These are phyloP conservation scores for Stereum hirsutum DNA, from an alignment of 1,284 basidiomycete genomes.

Conservation along the genomic window DNA sequence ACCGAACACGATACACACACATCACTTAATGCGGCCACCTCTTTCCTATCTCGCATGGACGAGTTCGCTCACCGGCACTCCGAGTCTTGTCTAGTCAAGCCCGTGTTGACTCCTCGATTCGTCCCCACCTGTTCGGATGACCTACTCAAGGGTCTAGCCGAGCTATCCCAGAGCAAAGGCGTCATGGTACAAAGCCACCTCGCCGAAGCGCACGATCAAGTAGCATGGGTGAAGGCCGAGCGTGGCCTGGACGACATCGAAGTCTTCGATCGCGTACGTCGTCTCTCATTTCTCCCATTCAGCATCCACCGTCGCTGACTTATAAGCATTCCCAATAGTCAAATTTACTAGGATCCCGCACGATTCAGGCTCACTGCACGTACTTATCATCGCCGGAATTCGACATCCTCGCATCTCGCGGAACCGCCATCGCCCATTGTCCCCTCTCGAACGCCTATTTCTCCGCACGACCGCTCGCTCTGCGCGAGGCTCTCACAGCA, in stretches of 20 bases:
- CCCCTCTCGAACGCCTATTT: slow-evolving; percentile 84
- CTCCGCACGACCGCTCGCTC: slow-evolving; percentile 61
- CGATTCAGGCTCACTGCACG: slow-evolving; percentile 82
- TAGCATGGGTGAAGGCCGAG: slow-evolving; percentile 56
- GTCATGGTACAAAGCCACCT: slow-evolving; percentile 68
- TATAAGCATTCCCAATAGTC: slow-evolving; percentile 28
- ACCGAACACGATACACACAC: slow-evolving; percentile 45
- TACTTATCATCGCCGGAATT: slow-evolving; percentile 50
- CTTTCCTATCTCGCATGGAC: slow-evolving; percentile 48
- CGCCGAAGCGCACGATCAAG: slow-evolving; percentile 66
- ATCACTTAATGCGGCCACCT: slow-evolving; percentile 40
- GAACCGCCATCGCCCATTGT: slow-evolving; percentile 72
- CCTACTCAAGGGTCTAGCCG: slow-evolving; percentile 49
- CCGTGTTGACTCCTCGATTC: slow-evolving; percentile 78
- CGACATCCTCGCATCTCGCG: slow-evolving; percentile 35
- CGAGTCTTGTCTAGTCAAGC: slow-evolving; percentile 68
- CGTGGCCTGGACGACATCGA: slow-evolving; percentile 62
- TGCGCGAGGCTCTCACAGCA: slow-evolving; percentile 62
- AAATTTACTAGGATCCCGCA: slow-evolving; percentile 49
- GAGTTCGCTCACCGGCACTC: slow-evolving; percentile 33
- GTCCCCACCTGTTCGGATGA: slow-evolving; percentile 72
- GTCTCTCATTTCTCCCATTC: neutral
- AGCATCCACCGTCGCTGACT: neutral
- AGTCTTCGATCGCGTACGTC: slow-evolving; percentile 56
- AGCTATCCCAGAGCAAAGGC: slow-evolving; percentile 32